Evolutionary conservation across 2,329 filamentous ascomycete genomes (phyloP), one percentile per base, ranked within the genome.

Genomic region (Xylariaceae sp.): DNA sequence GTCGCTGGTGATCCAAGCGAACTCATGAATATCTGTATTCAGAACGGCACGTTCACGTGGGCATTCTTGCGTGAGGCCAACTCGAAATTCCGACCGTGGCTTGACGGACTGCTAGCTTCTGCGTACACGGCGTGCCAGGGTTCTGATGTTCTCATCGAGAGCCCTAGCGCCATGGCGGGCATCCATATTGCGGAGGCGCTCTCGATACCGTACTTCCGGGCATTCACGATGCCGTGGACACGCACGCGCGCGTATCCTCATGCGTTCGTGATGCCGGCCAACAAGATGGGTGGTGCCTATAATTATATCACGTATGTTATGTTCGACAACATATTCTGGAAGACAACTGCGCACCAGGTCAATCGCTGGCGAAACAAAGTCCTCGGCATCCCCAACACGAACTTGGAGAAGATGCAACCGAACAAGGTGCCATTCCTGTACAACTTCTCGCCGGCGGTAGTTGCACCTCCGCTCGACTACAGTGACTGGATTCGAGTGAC

Each of bases 221-320:
- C 92, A 0, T 99, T 99, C 72, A 96, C 92, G 15, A 99, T 99
- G 94, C 94, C 94, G 0, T 99, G 94, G 94, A 96, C 94, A 0
- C 86, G 92, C 53, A 99, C 94, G 13, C 83, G 94, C 56, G 92
- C 93, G 0, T 99, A 99, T 69, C 94, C 94, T 2, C 94, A 99
- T 74, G 94, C 94, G 0, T 99, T 99, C 74, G 88, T 93, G 30
- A 92, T 95, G 62, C 89, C 92, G 1, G 90, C 95, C 63, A 87
- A 90, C 74, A 97, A 96, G 76, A 91, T 96, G 86, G 94, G 94
- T 57, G 94, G 94, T 23, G 88, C 88, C 0, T 97, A 96, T 78
- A 99, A 99, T 71, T 92, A 92, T 72, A 87, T 96, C 70, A 94
- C 92, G 0, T 99, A 99, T 68, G 87, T 96, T 62, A 89, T 97